Conservation (phyloP, 805 yeast species). For the Saturnispora serradocipensis region DNA sequence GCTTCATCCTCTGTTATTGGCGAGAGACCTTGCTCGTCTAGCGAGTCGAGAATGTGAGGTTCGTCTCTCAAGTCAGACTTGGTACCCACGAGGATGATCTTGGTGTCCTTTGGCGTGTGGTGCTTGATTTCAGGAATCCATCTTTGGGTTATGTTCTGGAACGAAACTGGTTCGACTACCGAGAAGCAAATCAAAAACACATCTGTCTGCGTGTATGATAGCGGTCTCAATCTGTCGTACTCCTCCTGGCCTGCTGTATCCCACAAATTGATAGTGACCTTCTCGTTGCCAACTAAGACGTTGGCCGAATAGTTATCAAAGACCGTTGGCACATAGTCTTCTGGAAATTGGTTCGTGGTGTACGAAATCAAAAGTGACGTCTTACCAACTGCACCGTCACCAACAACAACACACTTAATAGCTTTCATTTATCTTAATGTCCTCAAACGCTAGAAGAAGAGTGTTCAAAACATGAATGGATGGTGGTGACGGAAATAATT, state of each 20-base stretch:
- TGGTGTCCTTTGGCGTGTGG: conserved; percentile 65
- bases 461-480: not conserved
- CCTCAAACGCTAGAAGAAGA: not conserved
- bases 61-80: conserved; percentile 81
- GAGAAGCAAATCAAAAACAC: conserved; percentile 82
- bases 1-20: conserved; percentile 63
- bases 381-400: conserved; percentile 95
- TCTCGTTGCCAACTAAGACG: conserved; percentile 73
- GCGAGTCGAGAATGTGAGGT: conserved; percentile 60
- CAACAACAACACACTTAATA: conserved; percentile 87
- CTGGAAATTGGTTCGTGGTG: conserved; percentile 88
- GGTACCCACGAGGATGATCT: conserved; percentile 76
- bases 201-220: conserved; percentile 88
- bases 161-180: conserved; percentile 70
- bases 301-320: conserved; percentile 87
- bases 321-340: conserved; percentile 90
- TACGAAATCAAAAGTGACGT: conserved; percentile 82
- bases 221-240: conserved; percentile 80
- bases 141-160: conserved; percentile 69
- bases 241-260: conserved; percentile 96
- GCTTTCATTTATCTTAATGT: conserved; percentile 48
- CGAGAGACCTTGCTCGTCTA: conserved; percentile 49
- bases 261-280: conserved; percentile 82
- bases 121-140: conserved; percentile 84
- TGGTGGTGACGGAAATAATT: not conserved